Percentiles rank a stretch among this genome's conserved stretches.
Conservation (phyloP, 306 rosid genomes). For the Lablab purpureus region DNA sequence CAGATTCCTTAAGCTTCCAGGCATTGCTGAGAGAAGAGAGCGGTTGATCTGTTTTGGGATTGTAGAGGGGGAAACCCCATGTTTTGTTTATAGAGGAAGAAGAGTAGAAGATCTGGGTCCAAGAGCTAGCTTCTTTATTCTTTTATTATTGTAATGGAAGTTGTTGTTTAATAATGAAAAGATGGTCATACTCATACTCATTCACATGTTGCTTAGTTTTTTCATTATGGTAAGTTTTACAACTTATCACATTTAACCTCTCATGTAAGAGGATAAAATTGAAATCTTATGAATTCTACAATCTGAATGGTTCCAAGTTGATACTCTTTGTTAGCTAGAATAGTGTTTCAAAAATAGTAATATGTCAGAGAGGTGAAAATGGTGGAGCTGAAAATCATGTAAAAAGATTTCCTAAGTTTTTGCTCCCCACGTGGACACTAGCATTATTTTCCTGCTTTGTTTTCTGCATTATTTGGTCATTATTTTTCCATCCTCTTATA, state of each 20-base stretch:
- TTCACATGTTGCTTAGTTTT: conserved; percentile 45
- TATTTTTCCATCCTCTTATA: conserved; percentile 38
- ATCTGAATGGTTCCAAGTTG: conserved; percentile 46
- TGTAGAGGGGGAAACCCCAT: conserved; percentile 92
- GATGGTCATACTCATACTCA: conserved; percentile 45
- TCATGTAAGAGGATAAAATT: conserved; percentile 47
- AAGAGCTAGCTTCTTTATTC: conserved; percentile 63
- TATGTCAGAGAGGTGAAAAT: conserved; percentile 45
- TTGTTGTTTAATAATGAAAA: conserved; percentile 59
- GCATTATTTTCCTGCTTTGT: conserved; percentile 41
- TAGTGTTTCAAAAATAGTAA: conserved; percentile 40
- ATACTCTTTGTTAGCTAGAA: conserved; percentile 41
- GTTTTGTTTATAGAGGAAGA: conserved; percentile 90
- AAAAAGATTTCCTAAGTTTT: conserved; percentile 43
- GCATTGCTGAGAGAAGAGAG: conserved; percentile 81
- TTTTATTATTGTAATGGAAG: conserved; percentile 58
- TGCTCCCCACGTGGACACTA: conserved; percentile 55
- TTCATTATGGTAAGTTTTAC: conserved; percentile 34
- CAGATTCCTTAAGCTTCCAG: conserved; percentile 79
- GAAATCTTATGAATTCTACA: conserved; percentile 47
- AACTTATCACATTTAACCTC: conserved; percentile 38
- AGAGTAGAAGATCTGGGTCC: conserved; percentile 80
- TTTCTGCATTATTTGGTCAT: conserved; percentile 49
- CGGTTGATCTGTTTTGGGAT: conserved; percentile 85
- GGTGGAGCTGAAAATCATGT: conserved; percentile 53